Percentiles rank a stretch among this genome's conserved stretches.
Evolutionary conservation across 73 alveolate species (phyloP).

Genomic region (Diophrys appendiculata): DNA sequence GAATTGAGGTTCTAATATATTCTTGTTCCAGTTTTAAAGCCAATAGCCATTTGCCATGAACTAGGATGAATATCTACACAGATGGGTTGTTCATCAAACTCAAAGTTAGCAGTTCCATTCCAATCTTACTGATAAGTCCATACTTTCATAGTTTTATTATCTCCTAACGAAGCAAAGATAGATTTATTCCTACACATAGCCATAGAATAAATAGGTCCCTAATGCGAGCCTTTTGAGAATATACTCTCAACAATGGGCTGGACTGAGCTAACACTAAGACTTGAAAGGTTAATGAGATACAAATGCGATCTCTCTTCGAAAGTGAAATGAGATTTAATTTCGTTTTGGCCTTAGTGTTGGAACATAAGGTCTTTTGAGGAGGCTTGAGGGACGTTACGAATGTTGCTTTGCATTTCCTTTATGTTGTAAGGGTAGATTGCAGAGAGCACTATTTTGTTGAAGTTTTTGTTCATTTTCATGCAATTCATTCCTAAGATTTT

Average conservation of each 20-base stretch:
- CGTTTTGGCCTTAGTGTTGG: too few species aligned
- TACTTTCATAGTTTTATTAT: constrained; percentile 29
- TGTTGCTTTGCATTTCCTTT: too few species aligned
- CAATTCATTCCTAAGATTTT: background rate
- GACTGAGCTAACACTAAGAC: too few species aligned
- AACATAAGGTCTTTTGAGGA: too few species aligned
- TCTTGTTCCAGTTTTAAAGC: constrained; percentile 60
- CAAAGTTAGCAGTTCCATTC: constrained; percentile 36
- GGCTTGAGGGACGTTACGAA: too few species aligned
- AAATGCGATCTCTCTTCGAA: too few species aligned
- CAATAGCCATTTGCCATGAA: constrained; percentile 59
- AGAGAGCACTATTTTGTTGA: background rate
- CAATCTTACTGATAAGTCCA: constrained; percentile 55
- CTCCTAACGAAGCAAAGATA: constrained; percentile 32
- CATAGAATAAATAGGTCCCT: constrained; percentile 38
- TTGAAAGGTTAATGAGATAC: too few species aligned
- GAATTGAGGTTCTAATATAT: constrained; percentile 40
- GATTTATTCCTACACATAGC: constrained; percentile 38
- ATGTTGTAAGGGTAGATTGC: constrained; percentile 10
- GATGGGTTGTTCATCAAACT: constrained; percentile 53
- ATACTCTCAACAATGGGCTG: too few species aligned
- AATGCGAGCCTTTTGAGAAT: constrained; percentile 53
- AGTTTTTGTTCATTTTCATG: constrained; percentile 3
- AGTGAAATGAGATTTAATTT: too few species aligned
- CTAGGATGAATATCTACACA: constrained; percentile 58